phyloP scores from a whole-genome alignment of 352 stramenopile genomes.

The Pythium scleroteichum region DNA sequence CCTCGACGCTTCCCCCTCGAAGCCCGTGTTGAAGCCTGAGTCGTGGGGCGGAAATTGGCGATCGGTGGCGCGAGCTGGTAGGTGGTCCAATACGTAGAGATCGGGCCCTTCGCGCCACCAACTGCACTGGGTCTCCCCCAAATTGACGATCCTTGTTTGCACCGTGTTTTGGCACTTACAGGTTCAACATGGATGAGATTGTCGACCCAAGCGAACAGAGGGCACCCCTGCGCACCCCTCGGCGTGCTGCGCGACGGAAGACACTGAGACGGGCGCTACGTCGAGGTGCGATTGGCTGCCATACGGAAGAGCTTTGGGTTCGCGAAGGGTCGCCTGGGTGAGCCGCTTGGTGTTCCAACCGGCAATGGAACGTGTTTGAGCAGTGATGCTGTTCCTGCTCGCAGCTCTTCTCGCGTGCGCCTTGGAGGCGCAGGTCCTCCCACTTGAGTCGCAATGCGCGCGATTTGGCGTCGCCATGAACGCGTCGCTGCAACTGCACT shows the following conservation, averaged over 20 bases:
- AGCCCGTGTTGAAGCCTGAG: slow-evolving; percentile 20
- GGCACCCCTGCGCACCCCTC: no score
- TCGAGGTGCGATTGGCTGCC: no score
- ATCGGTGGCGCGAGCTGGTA: slow-evolving; percentile 8
- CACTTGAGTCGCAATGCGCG: slow-evolving; percentile 34
- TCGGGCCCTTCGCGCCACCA: slow-evolving; percentile 12
- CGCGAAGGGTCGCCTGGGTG: no score
- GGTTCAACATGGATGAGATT: neutral
- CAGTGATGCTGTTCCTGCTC: no score
- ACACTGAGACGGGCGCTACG: no score
- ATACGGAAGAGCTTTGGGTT: no score
- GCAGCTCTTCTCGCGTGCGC: neutral
- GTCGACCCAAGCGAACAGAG: no score
- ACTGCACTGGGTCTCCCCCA: slow-evolving; percentile 2
- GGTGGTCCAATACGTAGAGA: neutral
- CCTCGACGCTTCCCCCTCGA: neutral
- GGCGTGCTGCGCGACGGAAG: no score
- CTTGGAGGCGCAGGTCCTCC: neutral
- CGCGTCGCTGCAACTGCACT: slow-evolving; percentile 37
- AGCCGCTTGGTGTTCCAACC: no score
- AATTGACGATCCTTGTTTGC: neutral
- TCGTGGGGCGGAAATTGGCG: slow-evolving; percentile 10
- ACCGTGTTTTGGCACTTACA: slow-evolving; percentile 2
- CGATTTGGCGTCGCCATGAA: slow-evolving; percentile 38
- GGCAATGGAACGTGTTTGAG: no score